These are phyloP conservation scores for Mycena alexandri DNA, from an alignment of 768 basidiomycete genomes.

Conservation along the genomic window DNA sequence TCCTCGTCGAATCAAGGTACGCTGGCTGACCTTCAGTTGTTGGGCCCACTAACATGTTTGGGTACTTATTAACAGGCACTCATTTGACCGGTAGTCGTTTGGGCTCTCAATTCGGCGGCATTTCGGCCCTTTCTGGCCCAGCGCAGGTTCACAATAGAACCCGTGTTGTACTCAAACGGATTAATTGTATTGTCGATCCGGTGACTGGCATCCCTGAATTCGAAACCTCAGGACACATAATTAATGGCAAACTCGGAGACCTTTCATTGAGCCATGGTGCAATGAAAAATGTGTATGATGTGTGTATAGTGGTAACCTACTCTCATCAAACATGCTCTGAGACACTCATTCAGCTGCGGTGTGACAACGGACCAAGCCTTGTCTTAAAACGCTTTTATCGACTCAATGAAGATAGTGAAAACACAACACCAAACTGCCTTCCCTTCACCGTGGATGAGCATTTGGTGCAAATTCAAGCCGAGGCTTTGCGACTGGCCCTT, in stretches of 20 bases:
- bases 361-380: neutral
- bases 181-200: conserved; percentile 1
- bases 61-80: neutral
- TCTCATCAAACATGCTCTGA: neutral
- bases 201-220: neutral
- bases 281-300: conserved; percentile 18
- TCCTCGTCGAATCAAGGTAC: neutral
- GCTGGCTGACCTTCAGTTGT: neutral
- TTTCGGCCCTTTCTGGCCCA: conserved; percentile 3
- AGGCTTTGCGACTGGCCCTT: neutral
- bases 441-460: conserved; percentile 1
- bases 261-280: conserved; percentile 7
- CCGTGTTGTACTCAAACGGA: conserved; percentile 1
- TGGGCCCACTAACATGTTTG: neutral
- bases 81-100: neutral
- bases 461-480: conserved; percentile 3
- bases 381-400: conserved; percentile 6
- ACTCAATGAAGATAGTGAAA: conserved; percentile 6
- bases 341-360: neutral
- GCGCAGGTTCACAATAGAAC: conserved; percentile 4
- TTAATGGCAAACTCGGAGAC: conserved; percentile 7
- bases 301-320: neutral
- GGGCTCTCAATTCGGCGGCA: neutral
- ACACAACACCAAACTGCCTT: neutral
- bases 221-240: neutral